Evolutionary conservation across 352 stramenopile species (phyloP).

Genomic region (Pythium rhizo-oryzae): DNA sequence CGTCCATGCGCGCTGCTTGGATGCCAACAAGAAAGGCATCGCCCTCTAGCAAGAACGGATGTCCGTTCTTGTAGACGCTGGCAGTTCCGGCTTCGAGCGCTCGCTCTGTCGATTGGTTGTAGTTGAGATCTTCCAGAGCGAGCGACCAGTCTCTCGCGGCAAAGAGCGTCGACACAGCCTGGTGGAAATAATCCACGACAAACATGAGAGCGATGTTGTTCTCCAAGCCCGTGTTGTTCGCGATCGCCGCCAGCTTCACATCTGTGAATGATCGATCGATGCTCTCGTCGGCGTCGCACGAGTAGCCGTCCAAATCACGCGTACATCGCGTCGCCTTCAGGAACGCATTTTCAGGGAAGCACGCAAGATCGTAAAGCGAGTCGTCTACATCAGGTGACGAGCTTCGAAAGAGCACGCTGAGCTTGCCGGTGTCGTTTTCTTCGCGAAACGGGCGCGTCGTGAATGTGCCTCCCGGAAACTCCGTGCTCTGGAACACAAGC

Average conservation of each 20-base stretch:
- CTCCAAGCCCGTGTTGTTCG: conserved; percentile 30
- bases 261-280: conserved; percentile 26
- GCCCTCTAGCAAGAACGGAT: conserved; percentile 31
- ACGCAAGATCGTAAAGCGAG: conserved; percentile 35
- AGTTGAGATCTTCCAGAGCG: conserved; percentile 41
- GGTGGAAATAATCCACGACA: conserved; percentile 47
- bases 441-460: conserved; percentile 30
- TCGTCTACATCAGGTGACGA: conserved; percentile 10
- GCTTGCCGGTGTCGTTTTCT: conserved; percentile 1
- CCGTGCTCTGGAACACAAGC: conserved; percentile 42
- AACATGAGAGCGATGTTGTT: conserved; percentile 51
- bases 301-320: conserved; percentile 30
- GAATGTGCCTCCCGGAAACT: conserved; percentile 42
- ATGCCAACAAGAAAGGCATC: conserved; percentile 47
- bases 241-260: conserved; percentile 32
- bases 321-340: conserved; percentile 33
- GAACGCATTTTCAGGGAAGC: conserved; percentile 33
- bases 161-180: conserved; percentile 39
- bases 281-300: conserved; percentile 32
- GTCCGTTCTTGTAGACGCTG: conserved; percentile 31
- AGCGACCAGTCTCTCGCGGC: conserved; percentile 34
- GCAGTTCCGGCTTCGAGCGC: conserved; percentile 28
- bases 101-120: conserved; percentile 23
- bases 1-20: conserved; percentile 35
- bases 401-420: conserved; percentile 35